Evolutionary conservation across 73 alveolate genomes (phyloP).

Genomic region (Effrenium voratum): DNA sequence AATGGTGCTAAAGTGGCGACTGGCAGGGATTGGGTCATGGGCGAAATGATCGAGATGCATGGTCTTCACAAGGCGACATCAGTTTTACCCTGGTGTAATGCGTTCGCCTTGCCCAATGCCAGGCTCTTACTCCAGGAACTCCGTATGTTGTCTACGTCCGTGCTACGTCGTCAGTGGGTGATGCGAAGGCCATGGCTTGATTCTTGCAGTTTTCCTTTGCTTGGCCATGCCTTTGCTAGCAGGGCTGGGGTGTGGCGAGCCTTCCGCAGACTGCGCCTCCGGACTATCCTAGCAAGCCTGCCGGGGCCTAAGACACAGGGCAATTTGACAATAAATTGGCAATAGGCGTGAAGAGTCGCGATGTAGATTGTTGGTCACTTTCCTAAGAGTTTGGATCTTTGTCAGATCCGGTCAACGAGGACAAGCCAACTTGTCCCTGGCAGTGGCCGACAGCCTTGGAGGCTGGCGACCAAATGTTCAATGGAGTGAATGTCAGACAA

Average conservation of each 20-base stretch:
- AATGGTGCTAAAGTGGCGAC: background rate
- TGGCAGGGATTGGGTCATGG: slow-evolving; percentile 76
- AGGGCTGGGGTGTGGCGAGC: slow-evolving; percentile 91
- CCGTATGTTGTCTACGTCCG: slow-evolving; percentile 83
- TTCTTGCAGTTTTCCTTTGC: too few species aligned
- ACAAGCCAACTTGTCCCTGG: slow-evolving; percentile 74
- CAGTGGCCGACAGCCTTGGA: slow-evolving; percentile 91
- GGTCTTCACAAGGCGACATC: slow-evolving; percentile 36
- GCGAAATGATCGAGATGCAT: slow-evolving; percentile 28
- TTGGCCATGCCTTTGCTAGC: too few species aligned
- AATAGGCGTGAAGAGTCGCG: too few species aligned
- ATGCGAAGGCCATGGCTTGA: slow-evolving; percentile 87
- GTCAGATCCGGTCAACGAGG: too few species aligned
- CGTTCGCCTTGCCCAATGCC: background rate
- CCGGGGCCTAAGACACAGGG: background rate
- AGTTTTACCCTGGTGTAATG: background rate
- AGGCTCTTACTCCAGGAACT: slow-evolving; percentile 84
- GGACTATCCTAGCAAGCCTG: slow-evolving; percentile 58
- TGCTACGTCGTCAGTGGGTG: slow-evolving; percentile 74
- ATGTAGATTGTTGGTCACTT: too few species aligned
- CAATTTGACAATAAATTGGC: too few species aligned
- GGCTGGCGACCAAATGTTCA: too few species aligned
- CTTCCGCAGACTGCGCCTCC: slow-evolving; percentile 68
- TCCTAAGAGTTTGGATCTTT: too few species aligned
- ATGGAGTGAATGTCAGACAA: too few species aligned